These are phyloP conservation scores for Globisporangium mamillatum DNA, from an alignment of 352 stramenopile species.

Conservation along the genomic window DNA sequence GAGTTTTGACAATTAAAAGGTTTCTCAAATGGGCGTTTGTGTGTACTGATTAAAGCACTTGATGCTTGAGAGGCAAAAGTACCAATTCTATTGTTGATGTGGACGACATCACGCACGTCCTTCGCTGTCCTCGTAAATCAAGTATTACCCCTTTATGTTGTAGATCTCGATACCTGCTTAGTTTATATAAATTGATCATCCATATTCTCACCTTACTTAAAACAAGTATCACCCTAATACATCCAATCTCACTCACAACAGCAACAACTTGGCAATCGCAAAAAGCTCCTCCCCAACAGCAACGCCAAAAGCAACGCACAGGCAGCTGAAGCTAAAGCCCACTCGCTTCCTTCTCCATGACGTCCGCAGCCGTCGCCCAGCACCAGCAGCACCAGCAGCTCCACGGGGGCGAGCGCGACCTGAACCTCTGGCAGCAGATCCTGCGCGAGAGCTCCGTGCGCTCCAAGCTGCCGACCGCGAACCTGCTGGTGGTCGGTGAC, in stretches of 20 bases:
- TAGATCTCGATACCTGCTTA: too few species aligned
- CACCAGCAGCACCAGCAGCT: not conserved
- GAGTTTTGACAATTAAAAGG: not conserved
- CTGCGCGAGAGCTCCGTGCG: constrained; percentile 79
- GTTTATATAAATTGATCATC: too few species aligned
- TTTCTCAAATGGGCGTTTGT: not conserved
- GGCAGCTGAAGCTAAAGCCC: too few species aligned
- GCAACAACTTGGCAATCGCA: not conserved
- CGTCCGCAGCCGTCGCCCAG: not conserved
- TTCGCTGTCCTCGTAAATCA: not conserved
- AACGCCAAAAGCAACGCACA: not conserved
- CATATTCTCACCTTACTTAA: too few species aligned
- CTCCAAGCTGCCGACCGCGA: constrained; percentile 59
- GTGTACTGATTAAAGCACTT: not conserved
- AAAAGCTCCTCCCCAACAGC: constrained; percentile 4
- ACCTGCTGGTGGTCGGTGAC: constrained; percentile 72
- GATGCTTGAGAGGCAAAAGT: not conserved
- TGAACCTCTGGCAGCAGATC: constrained; percentile 82
- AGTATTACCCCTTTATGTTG: too few species aligned
- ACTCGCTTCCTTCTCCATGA: not conserved
- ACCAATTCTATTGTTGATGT: not conserved
- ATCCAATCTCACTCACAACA: not conserved
- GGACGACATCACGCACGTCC: not conserved
- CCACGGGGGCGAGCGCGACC: not conserved
- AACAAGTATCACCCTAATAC: too few species aligned